Conservation (phyloP, 2,329 filamentous ascomycete species). For the Claviceps quebecensis region DNA sequence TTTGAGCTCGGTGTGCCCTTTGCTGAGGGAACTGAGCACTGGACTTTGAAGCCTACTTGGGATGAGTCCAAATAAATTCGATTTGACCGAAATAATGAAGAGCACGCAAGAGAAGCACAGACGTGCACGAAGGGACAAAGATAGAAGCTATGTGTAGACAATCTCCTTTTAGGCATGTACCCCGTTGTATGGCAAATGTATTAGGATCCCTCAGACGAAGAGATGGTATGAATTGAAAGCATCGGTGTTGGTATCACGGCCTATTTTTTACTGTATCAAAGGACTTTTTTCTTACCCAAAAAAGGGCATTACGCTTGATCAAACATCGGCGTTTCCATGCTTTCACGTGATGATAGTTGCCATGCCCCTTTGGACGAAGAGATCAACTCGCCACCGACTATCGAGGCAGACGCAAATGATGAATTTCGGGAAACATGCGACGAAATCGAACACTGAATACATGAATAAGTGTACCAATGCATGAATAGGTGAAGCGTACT, state of each 20-base stretch:
- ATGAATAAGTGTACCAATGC: too few relatives aligned
- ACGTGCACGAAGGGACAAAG: neutral
- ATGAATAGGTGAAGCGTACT: too few relatives aligned
- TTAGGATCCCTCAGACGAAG: neutral
- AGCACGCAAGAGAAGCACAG: neutral
- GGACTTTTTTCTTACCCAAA: too few relatives aligned
- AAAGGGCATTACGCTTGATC: too few relatives aligned
- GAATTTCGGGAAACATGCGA: too few relatives aligned
- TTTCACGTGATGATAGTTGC: too few relatives aligned
- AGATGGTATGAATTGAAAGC: neutral
- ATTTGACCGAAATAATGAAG: neutral
- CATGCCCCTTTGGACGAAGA: too few relatives aligned
- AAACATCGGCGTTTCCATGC: too few relatives aligned
- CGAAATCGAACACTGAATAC: too few relatives aligned
- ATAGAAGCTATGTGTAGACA: conserved; percentile 3
- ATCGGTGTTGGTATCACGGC: neutral
- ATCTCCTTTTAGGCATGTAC: neutral
- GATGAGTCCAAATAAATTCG: conserved; percentile 16
- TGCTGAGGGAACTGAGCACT: conserved; percentile 45
- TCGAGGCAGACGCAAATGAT: too few relatives aligned
- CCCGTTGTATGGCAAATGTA: neutral
- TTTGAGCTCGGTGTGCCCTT: conserved; percentile 95
- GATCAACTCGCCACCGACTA: too few relatives aligned
- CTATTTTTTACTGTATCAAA: too few relatives aligned
- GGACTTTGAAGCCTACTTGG: conserved; percentile 47